phyloP scores from a whole-genome alignment of 176 grass and related monocot species.

The Paspalum vaginatum region DNA sequence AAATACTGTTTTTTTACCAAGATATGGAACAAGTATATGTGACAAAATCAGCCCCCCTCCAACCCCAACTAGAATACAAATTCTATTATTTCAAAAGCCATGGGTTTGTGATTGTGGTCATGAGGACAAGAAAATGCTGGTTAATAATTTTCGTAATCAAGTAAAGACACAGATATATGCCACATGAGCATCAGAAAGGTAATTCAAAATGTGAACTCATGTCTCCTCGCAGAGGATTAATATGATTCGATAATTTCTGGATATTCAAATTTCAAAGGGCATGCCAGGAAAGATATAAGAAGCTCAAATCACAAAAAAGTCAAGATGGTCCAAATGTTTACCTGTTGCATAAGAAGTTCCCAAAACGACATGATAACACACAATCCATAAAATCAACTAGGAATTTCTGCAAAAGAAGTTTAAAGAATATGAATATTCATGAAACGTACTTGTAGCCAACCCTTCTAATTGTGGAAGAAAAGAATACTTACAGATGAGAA shows the following conservation, averaged over 20 bases:
- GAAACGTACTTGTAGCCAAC: not conserved
- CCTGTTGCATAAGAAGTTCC: slow-evolving; percentile 98
- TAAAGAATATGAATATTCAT: slow-evolving; percentile 10
- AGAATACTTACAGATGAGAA: slow-evolving; percentile 89
- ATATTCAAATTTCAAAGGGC: not conserved
- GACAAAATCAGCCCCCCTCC: not conserved
- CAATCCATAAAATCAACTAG: slow-evolving; percentile 97
- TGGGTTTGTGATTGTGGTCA: not conserved
- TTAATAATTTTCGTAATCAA: not conserved
- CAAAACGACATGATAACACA: slow-evolving; percentile 87
- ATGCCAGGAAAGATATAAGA: slow-evolving; percentile 14
- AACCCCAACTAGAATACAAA: too few species aligned
- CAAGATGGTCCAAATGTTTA: slow-evolving; percentile 39
- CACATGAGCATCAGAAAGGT: not conserved
- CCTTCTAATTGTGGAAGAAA: slow-evolving; percentile 33
- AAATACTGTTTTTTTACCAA: slow-evolving; percentile 13
- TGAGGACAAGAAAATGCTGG: not conserved
- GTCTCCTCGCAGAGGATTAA: slow-evolving; percentile 3
- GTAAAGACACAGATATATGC: not conserved
- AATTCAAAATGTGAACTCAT: not conserved
- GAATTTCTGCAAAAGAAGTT: slow-evolving; percentile 66
- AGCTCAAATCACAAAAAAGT: slow-evolving; percentile 24
- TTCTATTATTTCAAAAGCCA: not conserved
- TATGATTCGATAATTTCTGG: not conserved
- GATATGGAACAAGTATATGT: not conserved